Conservation (phyloP, 805 yeast species). For the Suhomyces prunicola region DNA sequence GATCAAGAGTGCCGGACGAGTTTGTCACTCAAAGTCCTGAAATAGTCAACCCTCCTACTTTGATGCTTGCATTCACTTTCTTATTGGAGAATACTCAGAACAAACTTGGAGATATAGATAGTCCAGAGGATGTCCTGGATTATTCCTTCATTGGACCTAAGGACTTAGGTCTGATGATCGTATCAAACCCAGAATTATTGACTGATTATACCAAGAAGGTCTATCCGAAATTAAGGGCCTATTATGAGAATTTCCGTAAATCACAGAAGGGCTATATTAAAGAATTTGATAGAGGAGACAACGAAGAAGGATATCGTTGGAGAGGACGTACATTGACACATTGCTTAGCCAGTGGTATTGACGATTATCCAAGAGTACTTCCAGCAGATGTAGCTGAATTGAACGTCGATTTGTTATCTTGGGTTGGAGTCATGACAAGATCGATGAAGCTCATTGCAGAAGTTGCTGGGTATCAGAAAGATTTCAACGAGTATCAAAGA, state of each 20-base stretch:
- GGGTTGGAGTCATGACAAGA: conserved; percentile 92
- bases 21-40: conserved; percentile 84
- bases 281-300: conserved; percentile 59
- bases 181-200: conserved; percentile 58
- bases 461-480: conserved; percentile 56
- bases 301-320: conserved; percentile 81
- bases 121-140: conserved; percentile 21
- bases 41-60: conserved; percentile 93
- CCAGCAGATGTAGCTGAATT: conserved; percentile 85
- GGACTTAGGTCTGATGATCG: conserved; percentile 49
- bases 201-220: conserved; percentile 56
- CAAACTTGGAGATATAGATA: conserved; percentile 23
- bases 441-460: conserved; percentile 74
- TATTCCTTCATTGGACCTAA: conserved; percentile 9
- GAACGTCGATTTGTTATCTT: conserved; percentile 82
- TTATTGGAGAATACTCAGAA: conserved; percentile 37
- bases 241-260: conserved; percentile 79
- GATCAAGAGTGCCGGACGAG: conserved; percentile 80
- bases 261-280: conserved; percentile 75
- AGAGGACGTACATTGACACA: conserved; percentile 83
- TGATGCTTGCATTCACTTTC: conserved; percentile 68
- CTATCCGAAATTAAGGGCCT: conserved; percentile 73
- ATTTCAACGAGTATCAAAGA: conserved; percentile 48
- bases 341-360: conserved; percentile 89
- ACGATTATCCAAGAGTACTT: conserved; percentile 87